Base-by-base conservation (phyloP, 2,329 filamentous ascomycete species). In the Colletotrichum kahawae region DNA sequence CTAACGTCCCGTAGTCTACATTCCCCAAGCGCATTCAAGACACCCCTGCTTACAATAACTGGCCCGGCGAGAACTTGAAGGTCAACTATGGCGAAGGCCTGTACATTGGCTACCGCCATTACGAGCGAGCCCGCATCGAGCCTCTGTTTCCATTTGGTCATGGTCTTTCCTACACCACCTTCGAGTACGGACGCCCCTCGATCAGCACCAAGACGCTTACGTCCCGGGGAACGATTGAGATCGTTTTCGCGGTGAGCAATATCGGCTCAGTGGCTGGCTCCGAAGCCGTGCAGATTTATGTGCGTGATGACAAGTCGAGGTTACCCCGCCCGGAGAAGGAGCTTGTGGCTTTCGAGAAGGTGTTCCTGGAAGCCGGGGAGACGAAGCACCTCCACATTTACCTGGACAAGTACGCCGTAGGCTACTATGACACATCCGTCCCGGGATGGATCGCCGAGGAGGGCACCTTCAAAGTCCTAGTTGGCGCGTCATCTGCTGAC, bases 71-170 rank as follows among this genome's bases (percentile, higher is more conserved):
- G 84, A 93, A 94, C 81, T 83, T 90, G 63, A 89, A 91, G 78
- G 92, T 93, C 0, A 82, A 93, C 2, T 95, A 95, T 80, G 93
- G 92, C 67, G 94, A 95, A 82, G 93, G 92, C 16, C 84, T 95
- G 14, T 94, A 92, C 83, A 90, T 95, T 70, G 94, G 94, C 4
- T 95, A 95, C 83, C 86, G 91, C 21, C 92, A 94, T 83, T 95
- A 94, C 82, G 93, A 95, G 79, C 90, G 90, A 24, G 84, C 87
- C 14, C 86, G 87, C 31, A 88, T 92, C 65, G 84, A 87, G 7
- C 92, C 92, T 0, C 86, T 93, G 0, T 95, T 95, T 83, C 88
- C 92, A 33, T 95, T 95, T 77, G 94, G 94, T 13, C 93, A 94
- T 81, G 93, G 94, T 2, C 87, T 95, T 9, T 93, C 92, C 0